Evolutionary conservation across 768 basidiomycete genomes (phyloP).

Genomic region (Naganishia kalamii): DNA sequence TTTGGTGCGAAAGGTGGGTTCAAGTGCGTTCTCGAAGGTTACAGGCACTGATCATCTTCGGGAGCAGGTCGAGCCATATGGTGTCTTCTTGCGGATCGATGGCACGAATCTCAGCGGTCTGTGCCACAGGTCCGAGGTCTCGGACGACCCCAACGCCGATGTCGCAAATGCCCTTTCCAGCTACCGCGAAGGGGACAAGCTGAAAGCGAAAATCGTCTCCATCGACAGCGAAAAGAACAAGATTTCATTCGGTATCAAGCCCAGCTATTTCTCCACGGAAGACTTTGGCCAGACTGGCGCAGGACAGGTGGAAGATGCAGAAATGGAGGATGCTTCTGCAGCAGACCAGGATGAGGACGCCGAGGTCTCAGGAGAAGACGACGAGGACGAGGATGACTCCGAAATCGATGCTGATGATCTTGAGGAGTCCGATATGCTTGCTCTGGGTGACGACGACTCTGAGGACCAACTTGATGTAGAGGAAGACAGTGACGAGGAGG

Average conservation of each 20-base stretch:
- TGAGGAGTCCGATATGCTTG: constrained; percentile 40
- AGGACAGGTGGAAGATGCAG: constrained; percentile 36
- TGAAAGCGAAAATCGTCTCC: constrained; percentile 68
- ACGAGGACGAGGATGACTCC: constrained; percentile 29
- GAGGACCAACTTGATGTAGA: constrained; percentile 27
- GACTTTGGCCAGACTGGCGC: constrained; percentile 49
- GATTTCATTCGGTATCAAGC: constrained; percentile 74
- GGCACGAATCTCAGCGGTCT: constrained; percentile 77
- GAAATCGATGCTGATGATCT: constrained; percentile 35
- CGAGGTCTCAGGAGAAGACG: constrained; percentile 24
- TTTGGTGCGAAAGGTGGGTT: constrained; percentile 56
- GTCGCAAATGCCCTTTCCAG: constrained; percentile 66
- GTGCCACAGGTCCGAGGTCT: constrained; percentile 90
- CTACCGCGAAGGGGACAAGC: constrained; percentile 79
- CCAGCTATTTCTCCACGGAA: constrained; percentile 71
- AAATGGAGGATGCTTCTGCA: constrained; percentile 39
- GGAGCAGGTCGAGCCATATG: constrained; percentile 65
- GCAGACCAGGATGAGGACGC: constrained; percentile 31
- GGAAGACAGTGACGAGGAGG: constrained; percentile 31
- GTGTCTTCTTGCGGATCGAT: constrained; percentile 86
- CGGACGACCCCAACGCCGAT: constrained; percentile 79
- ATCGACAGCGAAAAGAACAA: constrained; percentile 73
- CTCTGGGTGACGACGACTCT: constrained; percentile 31
- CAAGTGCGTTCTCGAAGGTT: not conserved
- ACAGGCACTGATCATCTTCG: not conserved